Base-by-base conservation (phyloP, 768 basidiomycete genomes). In the Amanita pseudoporphyria region DNA sequence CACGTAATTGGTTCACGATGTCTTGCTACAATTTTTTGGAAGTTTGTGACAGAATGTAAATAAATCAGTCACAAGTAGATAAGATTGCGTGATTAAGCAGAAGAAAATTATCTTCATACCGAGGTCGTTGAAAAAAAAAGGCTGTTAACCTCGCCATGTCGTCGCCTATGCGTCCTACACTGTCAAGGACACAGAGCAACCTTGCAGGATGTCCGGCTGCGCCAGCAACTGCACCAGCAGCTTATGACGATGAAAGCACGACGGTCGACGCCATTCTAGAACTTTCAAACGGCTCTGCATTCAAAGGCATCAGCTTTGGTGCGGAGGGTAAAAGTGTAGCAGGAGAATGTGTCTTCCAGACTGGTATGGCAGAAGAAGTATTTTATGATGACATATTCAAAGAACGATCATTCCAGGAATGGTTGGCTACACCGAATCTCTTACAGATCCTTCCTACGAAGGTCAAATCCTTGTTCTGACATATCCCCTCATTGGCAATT, bases 261-360 rank as follows among this genome's bases (percentile, higher is more conserved):
- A 55, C 55, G 41, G 33, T 60, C 42, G 84, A 89, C 46, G 83
- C 81, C 0, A 81, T 97, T 41, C 73, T 99, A 52, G 92, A 98
- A 67, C 75, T 99, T 53, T 77, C 77, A 42, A 95, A 98, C 67
- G 95, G 94, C 3, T 79, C 89, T 48, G 84, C 87, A 1, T 89
- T 81, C 60, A 73, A 85, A 50, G 96, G 96, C 31, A 82, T 87
- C 63, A 91, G 87, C 61, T 98, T 99, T 62, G 96, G 96, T 60
- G 92, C 91, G 3, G 78, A 90, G 58, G 79, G 77, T 40, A 94
- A 91, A 68, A 93, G 89, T 61, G 76, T 95, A 28, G 78, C 95
- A 14, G 96, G 96, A 58, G 96, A 99, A 78, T 98, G 96, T 66
- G 96, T 99, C 61, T 99, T 99, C 71, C 95, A 97, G 72, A 99